Conservation (phyloP, 2,329 filamentous ascomycete species). For the Neurospora sp. region DNA sequence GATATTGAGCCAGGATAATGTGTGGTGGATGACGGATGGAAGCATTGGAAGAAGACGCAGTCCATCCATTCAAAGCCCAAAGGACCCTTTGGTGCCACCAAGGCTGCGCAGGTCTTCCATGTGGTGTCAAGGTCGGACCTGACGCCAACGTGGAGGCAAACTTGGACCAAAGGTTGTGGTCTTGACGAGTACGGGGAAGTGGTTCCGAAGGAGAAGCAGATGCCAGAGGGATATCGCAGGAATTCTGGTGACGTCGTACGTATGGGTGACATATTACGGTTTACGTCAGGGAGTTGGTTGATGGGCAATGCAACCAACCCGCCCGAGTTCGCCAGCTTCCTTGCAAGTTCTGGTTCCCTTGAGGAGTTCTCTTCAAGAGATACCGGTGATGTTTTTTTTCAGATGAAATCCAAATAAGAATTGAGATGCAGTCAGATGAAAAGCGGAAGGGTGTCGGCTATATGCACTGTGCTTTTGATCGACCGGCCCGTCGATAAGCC, state of each 20-base stretch:
- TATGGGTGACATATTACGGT: not conserved
- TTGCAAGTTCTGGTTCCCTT: not conserved
- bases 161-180: not conserved
- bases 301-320: not conserved
- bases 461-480: not conserved
- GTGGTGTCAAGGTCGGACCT: not conserved
- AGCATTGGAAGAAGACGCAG: slow-evolving; percentile 11
- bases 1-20: slow-evolving; percentile 11
- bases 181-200: not conserved
- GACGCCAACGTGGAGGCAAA: not conserved
- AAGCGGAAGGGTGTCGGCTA: not conserved
- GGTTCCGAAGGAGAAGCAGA: not conserved
- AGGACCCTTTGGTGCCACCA: not conserved
- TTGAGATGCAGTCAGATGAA: not conserved
- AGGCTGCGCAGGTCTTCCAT: not conserved
- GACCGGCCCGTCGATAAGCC: not conserved
- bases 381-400: not conserved
- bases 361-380: not conserved
- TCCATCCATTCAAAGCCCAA: slow-evolving; percentile 8
- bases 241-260: not conserved
- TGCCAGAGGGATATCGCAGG: not conserved
- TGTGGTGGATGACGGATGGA: slow-evolving; percentile 9
- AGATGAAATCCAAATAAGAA: not conserved
- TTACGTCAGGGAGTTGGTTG: not conserved
- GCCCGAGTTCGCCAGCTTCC: not conserved